These are phyloP conservation scores for Pichia phayaonensis DNA, from an alignment of 805 yeast species.

Conservation along the genomic window DNA sequence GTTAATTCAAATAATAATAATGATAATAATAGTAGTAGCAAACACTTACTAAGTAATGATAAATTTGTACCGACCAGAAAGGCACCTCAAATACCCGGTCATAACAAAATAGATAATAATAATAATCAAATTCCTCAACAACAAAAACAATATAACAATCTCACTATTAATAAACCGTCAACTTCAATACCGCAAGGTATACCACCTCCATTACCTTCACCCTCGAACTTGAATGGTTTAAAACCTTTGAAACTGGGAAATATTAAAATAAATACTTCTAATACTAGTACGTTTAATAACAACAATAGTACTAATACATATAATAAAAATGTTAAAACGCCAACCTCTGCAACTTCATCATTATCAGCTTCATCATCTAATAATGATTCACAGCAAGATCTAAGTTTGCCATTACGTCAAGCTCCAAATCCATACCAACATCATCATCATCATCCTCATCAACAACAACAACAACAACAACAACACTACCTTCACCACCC, in stretches of 20 bases:
- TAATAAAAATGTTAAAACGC: neutral
- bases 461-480: constrained; percentile 16
- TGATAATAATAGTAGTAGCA: neutral
- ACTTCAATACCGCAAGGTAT: neutral
- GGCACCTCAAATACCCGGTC: constrained; percentile 26
- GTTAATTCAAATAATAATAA: neutral
- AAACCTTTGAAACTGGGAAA: constrained; percentile 2
- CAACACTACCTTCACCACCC: constrained; percentile 9
- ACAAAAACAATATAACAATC: neutral
- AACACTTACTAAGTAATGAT: neutral
- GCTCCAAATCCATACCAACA: constrained; percentile 16
- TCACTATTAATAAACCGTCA: constrained; percentile 3
- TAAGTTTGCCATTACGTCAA: constrained; percentile 6
- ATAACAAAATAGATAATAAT: neutral
- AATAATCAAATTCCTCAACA: neutral
- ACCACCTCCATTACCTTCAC: constrained; percentile 3
- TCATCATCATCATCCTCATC: constrained; percentile 1
- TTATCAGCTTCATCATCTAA: neutral
- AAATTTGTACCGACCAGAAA: constrained; percentile 32
- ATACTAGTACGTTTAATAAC: no score
- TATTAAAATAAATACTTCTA: neutral
- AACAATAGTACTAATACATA: neutral
- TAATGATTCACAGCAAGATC: neutral
- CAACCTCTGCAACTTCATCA: constrained; percentile 5
- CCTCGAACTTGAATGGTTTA: neutral